Evolutionary conservation across 192 early-diverging fungal species (phyloP), one percentile per base, ranked within the genome.

Genomic region (Backusella australiensis): DNA sequence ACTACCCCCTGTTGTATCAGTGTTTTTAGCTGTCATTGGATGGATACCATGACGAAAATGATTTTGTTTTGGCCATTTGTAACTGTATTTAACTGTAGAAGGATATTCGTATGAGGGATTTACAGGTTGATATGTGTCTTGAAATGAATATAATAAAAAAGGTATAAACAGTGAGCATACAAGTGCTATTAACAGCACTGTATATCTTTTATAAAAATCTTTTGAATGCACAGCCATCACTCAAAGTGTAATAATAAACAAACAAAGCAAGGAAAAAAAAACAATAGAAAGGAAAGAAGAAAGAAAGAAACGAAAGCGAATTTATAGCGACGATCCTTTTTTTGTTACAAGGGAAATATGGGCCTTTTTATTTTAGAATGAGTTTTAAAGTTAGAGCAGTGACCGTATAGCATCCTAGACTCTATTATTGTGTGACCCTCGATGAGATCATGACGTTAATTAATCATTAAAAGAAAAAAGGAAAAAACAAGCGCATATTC

Each of bases 161-260:
- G 67, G 67, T 69, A 69, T 69, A 8, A 36, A 69, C n/a, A 69
- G n/a, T 23, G 67, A 69, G n/a, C 67, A 69, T 38, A 21, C 67
- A n/a, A 69, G 36, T 38, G 36, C 36, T 36, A 69, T 34, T 38
- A 69, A 7, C 35, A 69, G 36, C 11, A 69, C 4, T n/a, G 35
- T 38, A 69, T 69, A 69, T 35, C 35, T 69, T 38, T 38, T 69
- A 56, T 56, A 56, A 56, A 56, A 56, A 8, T 56, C 53, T 56
- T 56, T 56, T n/a, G 53, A 56, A 56, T 56, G 53, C 21, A 26
- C 21, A 56, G 9, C 23, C 53, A 56, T 56, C 1, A 56, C 8
- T 23, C 9, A 53, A 53, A 21, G 32, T n/a, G n/a, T 26, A 56
- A 56, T 11, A 3, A 56, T 23, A 26, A 56, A 56, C 52, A 56